phyloP scores from a whole-genome alignment of 2,329 filamentous ascomycete species.

The Penicillium crustosum region DNA sequence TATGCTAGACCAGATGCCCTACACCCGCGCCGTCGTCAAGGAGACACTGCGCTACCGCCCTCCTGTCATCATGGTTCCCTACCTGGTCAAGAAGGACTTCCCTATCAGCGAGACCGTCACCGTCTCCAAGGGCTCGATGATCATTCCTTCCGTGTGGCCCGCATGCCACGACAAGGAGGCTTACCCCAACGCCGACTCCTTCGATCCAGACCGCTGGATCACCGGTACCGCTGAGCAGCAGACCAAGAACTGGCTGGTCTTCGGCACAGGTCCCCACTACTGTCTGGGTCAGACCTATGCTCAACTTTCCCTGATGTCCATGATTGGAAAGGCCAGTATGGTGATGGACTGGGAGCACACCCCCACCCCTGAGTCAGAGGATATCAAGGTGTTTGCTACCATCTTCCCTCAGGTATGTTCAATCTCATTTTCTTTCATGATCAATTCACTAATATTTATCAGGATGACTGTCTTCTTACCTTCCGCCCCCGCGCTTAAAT shows the following conservation, averaged over 20 bases:
- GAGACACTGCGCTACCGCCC: conserved; percentile 92
- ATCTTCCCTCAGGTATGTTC: conserved; percentile 83
- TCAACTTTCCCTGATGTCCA: conserved; percentile 79
- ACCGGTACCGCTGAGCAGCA: conserved; percentile 84
- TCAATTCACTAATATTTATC: conserved; percentile 25
- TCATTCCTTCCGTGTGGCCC: conserved; percentile 87
- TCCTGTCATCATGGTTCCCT: conserved; percentile 96
- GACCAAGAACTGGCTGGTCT: conserved; percentile 95
- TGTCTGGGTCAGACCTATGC: conserved; percentile 94
- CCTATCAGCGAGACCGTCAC: conserved; percentile 85
- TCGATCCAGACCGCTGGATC: conserved; percentile 90
- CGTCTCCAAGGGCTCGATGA: conserved; percentile 92
- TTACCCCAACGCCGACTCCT: conserved; percentile 84
- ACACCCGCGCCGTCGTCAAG: conserved; percentile 87
- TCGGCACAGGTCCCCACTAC: conserved; percentile 94
- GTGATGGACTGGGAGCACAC: conserved; percentile 88
- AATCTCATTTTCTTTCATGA: conserved; percentile 8
- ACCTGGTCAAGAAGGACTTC: conserved; percentile 91
- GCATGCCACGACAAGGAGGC: conserved; percentile 89
- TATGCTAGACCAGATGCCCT: conserved; percentile 81
- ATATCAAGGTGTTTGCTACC: conserved; percentile 97
- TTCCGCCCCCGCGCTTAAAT: conserved; percentile 55
- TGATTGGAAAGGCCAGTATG: conserved; percentile 87
- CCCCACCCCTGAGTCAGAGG: conserved; percentile 77
- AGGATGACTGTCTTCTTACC: conserved; percentile 82